Evolutionary conservation across 1,139 yeast genomes (phyloP).

Genomic region (Suzukiozyma palmioleophila): DNA sequence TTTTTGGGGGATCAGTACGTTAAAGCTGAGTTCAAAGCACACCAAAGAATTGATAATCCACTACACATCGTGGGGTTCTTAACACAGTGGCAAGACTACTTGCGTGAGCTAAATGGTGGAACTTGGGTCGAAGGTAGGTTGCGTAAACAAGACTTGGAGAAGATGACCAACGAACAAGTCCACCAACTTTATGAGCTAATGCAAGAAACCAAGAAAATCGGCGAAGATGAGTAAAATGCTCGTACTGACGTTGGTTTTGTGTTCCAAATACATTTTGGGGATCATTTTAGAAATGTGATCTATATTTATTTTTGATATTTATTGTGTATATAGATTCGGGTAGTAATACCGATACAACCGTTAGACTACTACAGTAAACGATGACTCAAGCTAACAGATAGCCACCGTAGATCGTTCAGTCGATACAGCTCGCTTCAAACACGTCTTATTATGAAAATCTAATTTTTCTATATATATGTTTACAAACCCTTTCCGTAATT

Average conservation of each 20-base stretch:
- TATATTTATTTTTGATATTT: not conserved
- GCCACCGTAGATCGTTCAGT: too few relatives aligned
- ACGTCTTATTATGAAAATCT: not conserved
- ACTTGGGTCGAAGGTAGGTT: conserved; percentile 72
- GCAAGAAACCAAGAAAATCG: conserved; percentile 49
- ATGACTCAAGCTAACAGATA: too few relatives aligned
- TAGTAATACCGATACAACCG: not conserved
- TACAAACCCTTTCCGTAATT: conserved; percentile 88
- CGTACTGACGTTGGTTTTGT: not conserved
- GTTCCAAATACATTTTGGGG: not conserved
- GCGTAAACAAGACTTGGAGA: conserved; percentile 62
- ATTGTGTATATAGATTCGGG: not conserved
- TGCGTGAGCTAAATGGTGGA: conserved; percentile 67
- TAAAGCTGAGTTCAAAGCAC: conserved; percentile 85
- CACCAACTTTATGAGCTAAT: conserved; percentile 59
- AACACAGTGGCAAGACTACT: conserved; percentile 92
- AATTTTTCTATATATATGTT: conserved; percentile 5
- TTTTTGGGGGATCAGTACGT: conserved; percentile 87
- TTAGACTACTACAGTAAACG: too few relatives aligned
- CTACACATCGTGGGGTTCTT: conserved; percentile 89
- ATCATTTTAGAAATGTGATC: too few relatives aligned
- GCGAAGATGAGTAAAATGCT: conserved; percentile 6
- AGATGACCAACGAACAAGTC: conserved; percentile 88
- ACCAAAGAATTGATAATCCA: conserved; percentile 78
- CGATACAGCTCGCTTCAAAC: too few relatives aligned